Percentiles rank a stretch among this genome's conserved stretches.
phyloP scores from a whole-genome alignment of 2,329 filamentous ascomycete genomes.

The Colletotrichum gigasporum region DNA sequence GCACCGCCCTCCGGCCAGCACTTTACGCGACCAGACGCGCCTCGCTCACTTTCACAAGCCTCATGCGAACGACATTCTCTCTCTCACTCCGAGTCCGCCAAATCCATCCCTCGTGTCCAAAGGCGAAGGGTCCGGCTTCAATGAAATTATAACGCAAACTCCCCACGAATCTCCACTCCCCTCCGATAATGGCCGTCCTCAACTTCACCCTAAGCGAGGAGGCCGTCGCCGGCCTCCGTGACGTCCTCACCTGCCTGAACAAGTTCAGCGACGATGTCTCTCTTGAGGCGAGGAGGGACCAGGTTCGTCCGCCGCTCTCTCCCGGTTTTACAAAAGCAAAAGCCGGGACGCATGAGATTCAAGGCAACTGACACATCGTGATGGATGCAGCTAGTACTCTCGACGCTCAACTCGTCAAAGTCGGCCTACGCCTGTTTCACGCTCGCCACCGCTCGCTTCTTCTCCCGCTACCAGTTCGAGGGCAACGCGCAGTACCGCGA shows the following conservation, averaged over 20 bases:
- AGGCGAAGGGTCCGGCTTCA: conserved; percentile 48
- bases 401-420: conserved; percentile 81
- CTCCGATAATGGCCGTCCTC: conserved; percentile 64
- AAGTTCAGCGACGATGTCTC: conserved; percentile 85
- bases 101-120: too few relatives aligned
- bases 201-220: conserved; percentile 80
- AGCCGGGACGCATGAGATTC: not conserved
- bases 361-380: not conserved
- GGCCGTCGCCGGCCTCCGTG: conserved; percentile 75
- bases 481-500: conserved; percentile 60
- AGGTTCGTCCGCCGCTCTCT: conserved; percentile 53
- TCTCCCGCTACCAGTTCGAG: conserved; percentile 75
- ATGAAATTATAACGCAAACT: conserved; percentile 44
- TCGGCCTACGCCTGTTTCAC: conserved; percentile 81
- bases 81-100: too few relatives aligned
- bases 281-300: conserved; percentile 76
- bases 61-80: not conserved
- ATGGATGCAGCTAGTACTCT: conserved; percentile 70
- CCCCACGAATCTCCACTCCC: not conserved
- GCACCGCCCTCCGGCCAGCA: not conserved
- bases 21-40: conserved; percentile 7
- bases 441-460: conserved; percentile 74
- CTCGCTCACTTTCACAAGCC: not conserved
- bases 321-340: conserved; percentile 36
- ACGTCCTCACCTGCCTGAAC: conserved; percentile 76